phyloP scores from a whole-genome alignment of 257 asterid species.

The Salvia miltiorrhiza region DNA sequence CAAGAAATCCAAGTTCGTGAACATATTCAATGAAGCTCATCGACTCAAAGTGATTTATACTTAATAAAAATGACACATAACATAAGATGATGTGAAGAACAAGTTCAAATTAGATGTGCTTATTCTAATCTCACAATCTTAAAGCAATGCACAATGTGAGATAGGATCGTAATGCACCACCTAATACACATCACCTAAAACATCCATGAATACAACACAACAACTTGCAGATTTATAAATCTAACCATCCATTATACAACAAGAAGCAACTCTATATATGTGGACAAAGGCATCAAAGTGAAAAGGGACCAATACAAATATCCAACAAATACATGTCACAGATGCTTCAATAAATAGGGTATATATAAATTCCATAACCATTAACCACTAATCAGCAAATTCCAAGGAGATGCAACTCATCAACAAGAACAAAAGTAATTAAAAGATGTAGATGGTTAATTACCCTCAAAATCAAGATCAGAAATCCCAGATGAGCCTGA shows the following conservation, averaged over 20 bases:
- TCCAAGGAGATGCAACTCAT: neutral
- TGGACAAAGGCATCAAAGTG: neutral
- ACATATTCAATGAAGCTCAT: neutral
- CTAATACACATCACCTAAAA: neutral
- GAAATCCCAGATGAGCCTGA: slow-evolving; percentile 57
- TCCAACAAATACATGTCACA: neutral
- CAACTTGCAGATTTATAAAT: neutral
- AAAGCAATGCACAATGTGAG: too few relatives aligned
- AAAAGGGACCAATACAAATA: neutral
- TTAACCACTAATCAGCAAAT: neutral
- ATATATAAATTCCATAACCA: neutral
- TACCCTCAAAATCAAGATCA: slow-evolving; percentile 58
- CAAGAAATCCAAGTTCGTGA: neutral
- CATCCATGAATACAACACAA: neutral
- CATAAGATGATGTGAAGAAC: neutral
- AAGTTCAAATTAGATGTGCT: neutral
- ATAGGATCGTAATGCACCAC: neutral
- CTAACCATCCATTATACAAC: neutral
- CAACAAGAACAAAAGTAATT: neutral
- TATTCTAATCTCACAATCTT: too few relatives aligned
- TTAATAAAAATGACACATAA: neutral
- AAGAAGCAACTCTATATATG: neutral
- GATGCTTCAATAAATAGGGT: neutral
- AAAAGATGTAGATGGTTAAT: neutral
- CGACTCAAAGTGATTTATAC: neutral